Conservation (phyloP, 2,329 filamentous ascomycete genomes). For the Emergomyces orientalis region DNA sequence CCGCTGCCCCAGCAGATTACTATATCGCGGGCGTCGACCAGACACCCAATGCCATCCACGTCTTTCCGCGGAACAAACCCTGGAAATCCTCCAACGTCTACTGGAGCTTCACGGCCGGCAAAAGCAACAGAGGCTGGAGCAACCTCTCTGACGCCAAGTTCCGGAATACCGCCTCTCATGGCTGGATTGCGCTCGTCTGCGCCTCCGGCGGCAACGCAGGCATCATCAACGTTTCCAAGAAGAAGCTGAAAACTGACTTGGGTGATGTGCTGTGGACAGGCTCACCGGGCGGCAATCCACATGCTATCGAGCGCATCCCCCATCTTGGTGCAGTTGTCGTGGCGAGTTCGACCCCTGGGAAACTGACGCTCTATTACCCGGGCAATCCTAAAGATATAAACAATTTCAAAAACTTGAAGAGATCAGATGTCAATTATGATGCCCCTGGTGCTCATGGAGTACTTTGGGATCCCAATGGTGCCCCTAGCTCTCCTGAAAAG, state of each 20-base stretch:
- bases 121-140: constrained; percentile 9
- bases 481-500: neutral
- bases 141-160: constrained; percentile 17
- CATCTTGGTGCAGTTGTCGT: constrained; percentile 14
- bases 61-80: constrained; percentile 15
- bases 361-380: constrained; percentile 15
- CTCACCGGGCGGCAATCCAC: constrained; percentile 14
- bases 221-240: constrained; percentile 41
- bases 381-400: constrained; percentile 11
- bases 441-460: constrained; percentile 10
- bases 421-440: constrained; percentile 4
- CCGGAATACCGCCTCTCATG: constrained; percentile 15
- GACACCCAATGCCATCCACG: constrained; percentile 16
- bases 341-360: constrained; percentile 15
- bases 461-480: constrained; percentile 12
- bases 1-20: constrained; percentile 12
- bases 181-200: constrained; percentile 16
- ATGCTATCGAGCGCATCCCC: constrained; percentile 16
- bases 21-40: constrained; percentile 18
- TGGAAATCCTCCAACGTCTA: constrained; percentile 15
- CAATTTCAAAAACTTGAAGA: constrained; percentile 11
- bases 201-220: constrained; percentile 23
- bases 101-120: constrained; percentile 16
- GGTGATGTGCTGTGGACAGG: constrained; percentile 15
- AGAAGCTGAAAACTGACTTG: constrained; percentile 34